Evolutionary conservation across 1,284 basidiomycete genomes (phyloP).

Genomic region (Vanrija sp.): DNA sequence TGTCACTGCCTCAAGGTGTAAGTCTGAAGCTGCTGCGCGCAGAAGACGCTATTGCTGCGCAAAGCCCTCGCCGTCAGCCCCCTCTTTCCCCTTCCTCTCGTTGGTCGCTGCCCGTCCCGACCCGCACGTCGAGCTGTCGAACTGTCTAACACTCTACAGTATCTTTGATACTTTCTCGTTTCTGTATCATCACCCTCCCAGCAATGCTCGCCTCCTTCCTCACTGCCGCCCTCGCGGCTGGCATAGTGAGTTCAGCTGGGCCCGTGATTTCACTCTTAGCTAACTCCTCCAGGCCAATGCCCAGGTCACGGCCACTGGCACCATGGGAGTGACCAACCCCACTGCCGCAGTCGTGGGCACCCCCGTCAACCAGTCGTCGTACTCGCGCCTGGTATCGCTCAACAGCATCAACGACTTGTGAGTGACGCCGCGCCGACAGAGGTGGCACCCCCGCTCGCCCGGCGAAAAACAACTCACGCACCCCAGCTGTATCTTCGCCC

Average conservation of each 20-base stretch:
- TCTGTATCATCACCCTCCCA: not conserved
- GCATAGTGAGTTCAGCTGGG: constrained; percentile 1
- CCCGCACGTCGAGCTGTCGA: not conserved
- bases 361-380: constrained; percentile 48
- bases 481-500: constrained; percentile 53
- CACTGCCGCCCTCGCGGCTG: not conserved
- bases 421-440: constrained; percentile 10
- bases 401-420: constrained; percentile 49
- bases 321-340: constrained; percentile 46
- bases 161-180: not conserved
- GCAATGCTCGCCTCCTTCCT: not conserved
- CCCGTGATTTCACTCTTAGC: too few species aligned
- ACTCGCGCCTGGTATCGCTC: constrained; percentile 45
- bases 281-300: constrained; percentile 25
- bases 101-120: not conserved
- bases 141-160: not conserved
- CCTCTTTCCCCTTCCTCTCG: too few species aligned
- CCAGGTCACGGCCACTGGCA: constrained; percentile 44
- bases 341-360: constrained; percentile 36
- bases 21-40: too few species aligned
- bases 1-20: too few species aligned
- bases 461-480: not conserved
- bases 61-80: too few species aligned
- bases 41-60: too few species aligned
- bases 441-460: too few species aligned